Conservation (phyloP, 768 basidiomycete genomes). For the Tulasnella sp. region DNA sequence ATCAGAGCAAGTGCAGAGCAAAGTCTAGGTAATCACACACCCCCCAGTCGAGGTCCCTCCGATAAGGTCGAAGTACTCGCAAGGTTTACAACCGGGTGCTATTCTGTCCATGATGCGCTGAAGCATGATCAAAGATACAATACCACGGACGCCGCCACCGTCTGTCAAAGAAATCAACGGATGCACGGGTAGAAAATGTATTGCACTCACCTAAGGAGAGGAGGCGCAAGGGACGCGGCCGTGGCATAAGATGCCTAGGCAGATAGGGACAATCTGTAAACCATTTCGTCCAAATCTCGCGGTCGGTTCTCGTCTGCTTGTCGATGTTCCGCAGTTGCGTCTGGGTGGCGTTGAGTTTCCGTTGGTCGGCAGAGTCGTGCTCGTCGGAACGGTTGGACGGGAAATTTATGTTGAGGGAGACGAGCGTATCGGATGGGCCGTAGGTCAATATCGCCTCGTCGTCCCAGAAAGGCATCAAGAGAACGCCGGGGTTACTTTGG, state of each 20-base stretch:
- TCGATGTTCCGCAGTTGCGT: background rate
- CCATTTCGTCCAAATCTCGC: background rate
- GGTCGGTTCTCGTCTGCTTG: background rate
- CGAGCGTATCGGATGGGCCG: too few species aligned
- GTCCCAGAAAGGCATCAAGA: too few species aligned
- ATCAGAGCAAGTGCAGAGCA: background rate
- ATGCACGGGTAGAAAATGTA: background rate
- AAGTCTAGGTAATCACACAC: background rate
- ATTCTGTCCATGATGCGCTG: background rate
- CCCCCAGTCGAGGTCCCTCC: conserved; percentile 5
- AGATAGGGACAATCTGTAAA: background rate
- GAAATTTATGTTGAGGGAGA: too few species aligned
- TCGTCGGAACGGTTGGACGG: too few species aligned
- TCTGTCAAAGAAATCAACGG: background rate
- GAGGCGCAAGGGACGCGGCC: background rate
- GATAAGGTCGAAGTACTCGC: conserved; percentile 1
- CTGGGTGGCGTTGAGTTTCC: too few species aligned
- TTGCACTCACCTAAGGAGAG: background rate
- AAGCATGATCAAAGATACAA: background rate
- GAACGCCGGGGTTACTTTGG: too few species aligned
- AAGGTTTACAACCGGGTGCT: background rate
- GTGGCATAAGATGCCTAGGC: background rate
- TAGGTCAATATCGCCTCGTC: too few species aligned
- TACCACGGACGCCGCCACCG: background rate
- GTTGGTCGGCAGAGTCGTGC: too few species aligned